phyloP scores from a whole-genome alignment of 2,329 filamentous ascomycete species.

The Alternaria gaisen region DNA sequence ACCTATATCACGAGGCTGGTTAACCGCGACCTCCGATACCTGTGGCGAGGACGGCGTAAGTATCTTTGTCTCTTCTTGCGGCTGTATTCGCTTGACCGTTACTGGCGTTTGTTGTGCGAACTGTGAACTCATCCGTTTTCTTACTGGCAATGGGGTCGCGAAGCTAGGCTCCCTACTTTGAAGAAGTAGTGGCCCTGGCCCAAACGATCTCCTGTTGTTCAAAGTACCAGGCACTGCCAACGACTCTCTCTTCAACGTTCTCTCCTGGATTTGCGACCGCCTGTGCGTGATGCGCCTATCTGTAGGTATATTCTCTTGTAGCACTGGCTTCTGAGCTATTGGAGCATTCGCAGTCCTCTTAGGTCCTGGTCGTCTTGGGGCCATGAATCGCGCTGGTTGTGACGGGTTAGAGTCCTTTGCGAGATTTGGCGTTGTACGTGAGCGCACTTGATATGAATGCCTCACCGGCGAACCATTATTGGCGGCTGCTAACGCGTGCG shows the following conservation, averaged over 20 bases:
- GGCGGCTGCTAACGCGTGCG: conserved; percentile 21
- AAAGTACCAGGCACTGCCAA: conserved; percentile 22
- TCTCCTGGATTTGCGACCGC: conserved; percentile 33
- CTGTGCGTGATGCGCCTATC: conserved; percentile 24
- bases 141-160: conserved; percentile 23
- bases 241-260: conserved; percentile 27
- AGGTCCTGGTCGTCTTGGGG: conserved; percentile 28
- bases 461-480: conserved; percentile 22
- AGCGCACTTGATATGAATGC: conserved; percentile 30
- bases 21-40: conserved; percentile 11
- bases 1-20: conserved; percentile 25
- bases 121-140: conserved; percentile 31
- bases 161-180: conserved; percentile 29
- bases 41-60: not conserved
- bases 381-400: conserved; percentile 23
- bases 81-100: conserved; percentile 25
- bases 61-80: conserved; percentile 12
- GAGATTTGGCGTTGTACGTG: conserved; percentile 44
- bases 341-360: conserved; percentile 20
- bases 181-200: conserved; percentile 13
- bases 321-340: conserved; percentile 14
- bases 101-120: conserved; percentile 30
- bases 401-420: conserved; percentile 22
- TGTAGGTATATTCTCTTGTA: conserved; percentile 37
- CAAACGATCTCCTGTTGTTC: conserved; percentile 29